A percentile compares a stretch with the other conserved stretches of the same genome.
phyloP scores from a whole-genome alignment of 1,284 basidiomycete species.

The Flammula alnicola region DNA sequence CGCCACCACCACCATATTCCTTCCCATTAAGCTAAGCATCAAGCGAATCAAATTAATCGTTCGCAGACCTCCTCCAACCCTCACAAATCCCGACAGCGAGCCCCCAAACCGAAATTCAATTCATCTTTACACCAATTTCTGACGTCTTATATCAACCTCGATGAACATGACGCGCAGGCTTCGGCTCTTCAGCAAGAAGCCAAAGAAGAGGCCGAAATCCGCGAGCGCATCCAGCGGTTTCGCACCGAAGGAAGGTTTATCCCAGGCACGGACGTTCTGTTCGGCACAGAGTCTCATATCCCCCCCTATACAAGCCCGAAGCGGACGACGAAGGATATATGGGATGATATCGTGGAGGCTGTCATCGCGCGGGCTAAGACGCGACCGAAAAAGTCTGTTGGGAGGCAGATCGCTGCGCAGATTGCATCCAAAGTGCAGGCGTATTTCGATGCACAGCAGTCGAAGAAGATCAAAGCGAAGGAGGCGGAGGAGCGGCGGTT shows the following conservation, averaged over 20 bases:
- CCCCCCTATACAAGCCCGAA: conserved; percentile 29
- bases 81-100: conserved; percentile 75
- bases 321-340: conserved; percentile 45
- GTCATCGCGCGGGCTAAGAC: conserved; percentile 38
- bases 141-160: conserved; percentile 60
- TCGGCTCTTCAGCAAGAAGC: conserved; percentile 47
- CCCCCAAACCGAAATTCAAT: conserved; percentile 53
- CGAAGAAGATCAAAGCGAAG: conserved; percentile 67
- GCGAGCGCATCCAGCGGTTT: conserved; percentile 58
- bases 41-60: conserved; percentile 74
- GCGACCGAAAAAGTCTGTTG: conserved; percentile 48
- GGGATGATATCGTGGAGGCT: conserved; percentile 59
- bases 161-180: conserved; percentile 46
- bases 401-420: conserved; percentile 54
- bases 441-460: conserved; percentile 80
- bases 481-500: conserved; percentile 72
- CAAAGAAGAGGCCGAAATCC: conserved; percentile 51
- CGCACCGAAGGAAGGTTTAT: conserved; percentile 42
- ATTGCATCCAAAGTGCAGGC: conserved; percentile 72
- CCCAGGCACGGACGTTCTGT: conserved; percentile 37
- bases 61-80: conserved; percentile 59
- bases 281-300: conserved; percentile 30
- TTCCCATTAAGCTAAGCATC: conserved; percentile 41
- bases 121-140: conserved; percentile 62
- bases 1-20: conserved; percentile 23